A percentile compares a stretch with the other conserved stretches of the same genome.
These are phyloP conservation scores for Coniochaeta pulveracea DNA, from an alignment of 2,329 filamentous ascomycete species.

Conservation along the genomic window DNA sequence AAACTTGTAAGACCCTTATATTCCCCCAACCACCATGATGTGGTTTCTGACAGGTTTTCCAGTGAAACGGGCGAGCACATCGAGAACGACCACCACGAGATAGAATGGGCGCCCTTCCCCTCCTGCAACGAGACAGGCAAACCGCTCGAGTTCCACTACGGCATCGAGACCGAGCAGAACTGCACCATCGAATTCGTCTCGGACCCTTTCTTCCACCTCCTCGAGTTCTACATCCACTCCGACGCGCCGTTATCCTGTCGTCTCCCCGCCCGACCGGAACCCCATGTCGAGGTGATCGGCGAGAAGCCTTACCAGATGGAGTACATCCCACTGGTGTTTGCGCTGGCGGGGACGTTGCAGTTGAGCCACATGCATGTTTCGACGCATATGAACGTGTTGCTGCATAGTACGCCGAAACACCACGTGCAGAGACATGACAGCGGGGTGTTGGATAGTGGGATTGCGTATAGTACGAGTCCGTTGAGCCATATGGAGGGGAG, in stretches of 20 bases:
- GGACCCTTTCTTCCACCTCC: constrained; percentile 75
- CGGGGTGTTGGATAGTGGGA: constrained; percentile 76
- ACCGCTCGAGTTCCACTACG: constrained; percentile 79
- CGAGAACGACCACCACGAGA: constrained; percentile 65
- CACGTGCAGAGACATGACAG: constrained; percentile 52
- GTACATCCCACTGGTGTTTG: constrained; percentile 80
- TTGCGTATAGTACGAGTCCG: constrained; percentile 75
- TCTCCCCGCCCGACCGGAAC: constrained; percentile 63
- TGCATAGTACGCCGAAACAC: constrained; percentile 58
- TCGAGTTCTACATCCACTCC: constrained; percentile 96
- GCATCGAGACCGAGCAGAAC: constrained; percentile 69
- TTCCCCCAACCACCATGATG: neutral
- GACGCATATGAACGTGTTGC: constrained; percentile 78
- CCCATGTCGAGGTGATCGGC: constrained; percentile 42
- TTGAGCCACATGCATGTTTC: constrained; percentile 82
- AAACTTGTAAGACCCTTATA: constrained; percentile 47
- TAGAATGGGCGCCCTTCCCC: constrained; percentile 88
- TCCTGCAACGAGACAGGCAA: constrained; percentile 77
- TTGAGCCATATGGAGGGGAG: constrained; percentile 46
- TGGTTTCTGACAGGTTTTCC: constrained; percentile 6
- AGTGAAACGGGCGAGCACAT: constrained; percentile 88
- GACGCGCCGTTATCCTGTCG: constrained; percentile 90
- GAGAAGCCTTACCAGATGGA: constrained; percentile 37
- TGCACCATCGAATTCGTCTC: constrained; percentile 70
- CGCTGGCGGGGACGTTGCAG: constrained; percentile 80